Evolutionary conservation across 1,284 basidiomycete species (phyloP).

Genomic region (Ustilago trichophora): DNA sequence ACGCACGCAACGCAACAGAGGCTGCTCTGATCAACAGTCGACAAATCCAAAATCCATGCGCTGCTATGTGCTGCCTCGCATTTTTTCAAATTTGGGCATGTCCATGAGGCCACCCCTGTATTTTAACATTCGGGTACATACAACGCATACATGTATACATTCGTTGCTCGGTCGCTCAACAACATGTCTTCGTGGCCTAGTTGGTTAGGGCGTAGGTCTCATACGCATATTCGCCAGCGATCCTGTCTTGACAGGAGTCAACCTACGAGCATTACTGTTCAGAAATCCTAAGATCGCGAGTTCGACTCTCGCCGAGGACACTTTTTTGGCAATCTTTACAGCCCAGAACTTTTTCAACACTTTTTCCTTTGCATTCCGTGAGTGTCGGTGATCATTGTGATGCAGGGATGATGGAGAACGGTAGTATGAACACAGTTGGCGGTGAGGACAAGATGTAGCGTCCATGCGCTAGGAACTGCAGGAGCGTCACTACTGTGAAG

Average conservation of each 20-base stretch:
- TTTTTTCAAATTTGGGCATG: no score
- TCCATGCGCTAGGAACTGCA: no score
- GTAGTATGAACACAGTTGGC: no score
- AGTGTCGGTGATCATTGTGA: no score
- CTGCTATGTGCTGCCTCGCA: no score
- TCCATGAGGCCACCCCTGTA: no score
- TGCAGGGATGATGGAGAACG: no score
- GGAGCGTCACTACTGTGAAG: no score
- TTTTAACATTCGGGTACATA: background rate
- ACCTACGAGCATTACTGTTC: slow-evolving; percentile 27
- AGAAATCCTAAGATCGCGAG: slow-evolving; percentile 49
- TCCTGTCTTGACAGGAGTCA: slow-evolving; percentile 26
- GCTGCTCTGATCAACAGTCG: no score
- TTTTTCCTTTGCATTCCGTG: background rate
- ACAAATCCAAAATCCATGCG: no score
- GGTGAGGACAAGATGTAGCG: no score
- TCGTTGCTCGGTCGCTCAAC: background rate
- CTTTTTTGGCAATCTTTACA: background rate
- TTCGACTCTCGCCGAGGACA: slow-evolving; percentile 50
- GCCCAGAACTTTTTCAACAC: background rate
- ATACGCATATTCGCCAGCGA: slow-evolving; percentile 37
- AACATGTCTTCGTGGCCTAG: slow-evolving; percentile 42
- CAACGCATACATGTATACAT: background rate
- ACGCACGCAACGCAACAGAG: background rate
- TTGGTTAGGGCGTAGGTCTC: slow-evolving; percentile 52